These are phyloP conservation scores for Phaeosphaeria sp. DNA, from an alignment of 2,329 filamentous ascomycete genomes.

Conservation along the genomic window DNA sequence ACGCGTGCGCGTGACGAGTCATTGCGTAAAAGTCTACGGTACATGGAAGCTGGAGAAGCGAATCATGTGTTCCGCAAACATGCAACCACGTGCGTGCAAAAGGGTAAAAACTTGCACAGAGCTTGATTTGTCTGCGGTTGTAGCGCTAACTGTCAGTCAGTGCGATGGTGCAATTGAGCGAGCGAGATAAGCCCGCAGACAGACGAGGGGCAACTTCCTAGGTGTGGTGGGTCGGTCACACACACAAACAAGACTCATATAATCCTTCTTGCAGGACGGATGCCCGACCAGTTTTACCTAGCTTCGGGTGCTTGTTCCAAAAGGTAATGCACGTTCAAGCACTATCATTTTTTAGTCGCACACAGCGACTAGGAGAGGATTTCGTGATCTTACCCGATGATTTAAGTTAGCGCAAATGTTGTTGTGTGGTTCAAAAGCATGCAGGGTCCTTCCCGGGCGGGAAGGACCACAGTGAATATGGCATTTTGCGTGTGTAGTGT, in stretches of 20 bases:
- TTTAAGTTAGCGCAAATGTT: background rate
- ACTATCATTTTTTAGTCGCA: background rate
- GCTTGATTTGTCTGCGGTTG: background rate
- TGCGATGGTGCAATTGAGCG: background rate
- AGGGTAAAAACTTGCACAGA: background rate
- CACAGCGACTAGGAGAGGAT: background rate
- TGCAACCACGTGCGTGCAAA: background rate
- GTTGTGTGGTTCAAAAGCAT: background rate
- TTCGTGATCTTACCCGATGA: background rate
- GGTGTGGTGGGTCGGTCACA: background rate
- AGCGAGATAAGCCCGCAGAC: background rate
- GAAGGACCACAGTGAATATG: background rate
- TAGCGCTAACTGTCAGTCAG: background rate
- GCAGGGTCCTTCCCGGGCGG: conserved; percentile 2
- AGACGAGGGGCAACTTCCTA: background rate
- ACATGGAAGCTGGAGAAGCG: no score
- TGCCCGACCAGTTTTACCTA: background rate
- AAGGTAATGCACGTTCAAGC: background rate
- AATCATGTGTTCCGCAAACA: background rate
- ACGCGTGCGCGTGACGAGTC: no score
- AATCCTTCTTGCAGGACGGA: background rate
- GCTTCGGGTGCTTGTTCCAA: background rate
- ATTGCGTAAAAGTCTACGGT: no score
- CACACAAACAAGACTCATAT: background rate
- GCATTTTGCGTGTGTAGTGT: background rate